Conservation (phyloP, 2,329 filamentous ascomycete genomes). For the Ophiostoma triangulosporum region DNA sequence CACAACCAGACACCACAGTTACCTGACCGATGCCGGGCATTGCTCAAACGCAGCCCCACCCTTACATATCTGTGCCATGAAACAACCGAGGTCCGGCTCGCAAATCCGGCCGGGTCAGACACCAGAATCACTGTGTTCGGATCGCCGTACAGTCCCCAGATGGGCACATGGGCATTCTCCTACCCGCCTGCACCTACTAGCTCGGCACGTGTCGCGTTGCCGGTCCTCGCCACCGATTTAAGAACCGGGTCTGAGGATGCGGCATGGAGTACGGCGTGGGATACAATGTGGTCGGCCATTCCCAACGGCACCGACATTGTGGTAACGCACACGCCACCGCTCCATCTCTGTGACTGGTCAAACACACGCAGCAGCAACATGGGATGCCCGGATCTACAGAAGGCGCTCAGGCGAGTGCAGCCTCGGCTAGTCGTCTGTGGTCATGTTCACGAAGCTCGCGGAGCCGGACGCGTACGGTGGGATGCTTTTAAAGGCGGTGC, state of each 20-base stretch:
- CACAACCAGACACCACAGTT: conserved; percentile 44
- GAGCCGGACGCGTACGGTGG: conserved; percentile 35
- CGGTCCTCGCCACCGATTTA: conserved; percentile 17
- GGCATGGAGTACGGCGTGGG: conserved; percentile 34
- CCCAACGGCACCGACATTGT: conserved; percentile 50
- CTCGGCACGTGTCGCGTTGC: conserved; percentile 45
- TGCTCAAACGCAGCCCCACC: conserved; percentile 39
- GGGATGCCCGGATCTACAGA: conserved; percentile 48
- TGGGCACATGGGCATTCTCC: conserved; percentile 52
- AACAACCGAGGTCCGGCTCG: conserved; percentile 39
- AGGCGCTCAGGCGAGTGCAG: conserved; percentile 44
- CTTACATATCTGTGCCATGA: conserved; percentile 54
- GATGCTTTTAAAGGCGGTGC: background rate
- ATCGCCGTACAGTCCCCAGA: conserved; percentile 49
- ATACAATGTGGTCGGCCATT: conserved; percentile 44
- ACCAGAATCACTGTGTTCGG: conserved; percentile 57
- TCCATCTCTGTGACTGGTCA: conserved; percentile 41
- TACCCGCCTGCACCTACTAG: conserved; percentile 28
- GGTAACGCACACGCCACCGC: conserved; percentile 57
- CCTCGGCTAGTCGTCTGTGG: conserved; percentile 56
- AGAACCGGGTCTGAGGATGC: background rate
- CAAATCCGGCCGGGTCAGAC: conserved; percentile 36
- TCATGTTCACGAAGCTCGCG: conserved; percentile 57
- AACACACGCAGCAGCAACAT: conserved; percentile 23
- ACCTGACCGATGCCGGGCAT: conserved; percentile 34